phyloP scores from a whole-genome alignment of 2,329 filamentous ascomycete genomes.

The Canariomyces notabilis region DNA sequence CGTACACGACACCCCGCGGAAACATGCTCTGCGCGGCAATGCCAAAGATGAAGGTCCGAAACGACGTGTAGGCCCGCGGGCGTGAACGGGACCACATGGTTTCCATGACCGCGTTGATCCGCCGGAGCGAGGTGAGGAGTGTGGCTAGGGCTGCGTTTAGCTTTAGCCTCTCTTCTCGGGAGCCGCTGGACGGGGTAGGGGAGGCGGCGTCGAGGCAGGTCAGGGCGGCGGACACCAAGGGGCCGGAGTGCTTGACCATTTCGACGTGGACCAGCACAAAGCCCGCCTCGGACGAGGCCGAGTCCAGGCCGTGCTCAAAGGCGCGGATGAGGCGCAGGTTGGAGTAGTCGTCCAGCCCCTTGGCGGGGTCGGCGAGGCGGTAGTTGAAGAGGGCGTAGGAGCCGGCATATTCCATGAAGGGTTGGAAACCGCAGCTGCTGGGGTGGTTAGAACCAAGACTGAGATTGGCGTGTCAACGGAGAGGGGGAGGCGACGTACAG shows the following conservation, averaged over 20 bases:
- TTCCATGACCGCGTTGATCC: slow-evolving; percentile 78
- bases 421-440: slow-evolving; percentile 9
- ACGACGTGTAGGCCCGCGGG: slow-evolving; percentile 77
- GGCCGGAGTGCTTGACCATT: slow-evolving; percentile 84
- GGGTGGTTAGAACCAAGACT: neutral
- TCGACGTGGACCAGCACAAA: slow-evolving; percentile 95
- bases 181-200: slow-evolving; percentile 41
- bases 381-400: slow-evolving; percentile 68
- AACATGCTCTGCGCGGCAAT: slow-evolving; percentile 95
- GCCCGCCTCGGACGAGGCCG: slow-evolving; percentile 81
- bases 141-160: slow-evolving; percentile 62
- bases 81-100: slow-evolving; percentile 88
- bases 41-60: slow-evolving; percentile 95
- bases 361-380: slow-evolving; percentile 50
- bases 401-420: slow-evolving; percentile 50
- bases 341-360: slow-evolving; percentile 54
- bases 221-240: slow-evolving; percentile 68
- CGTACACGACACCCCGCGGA: slow-evolving; percentile 83
- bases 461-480: neutral
- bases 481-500: slow-evolving; percentile 57
- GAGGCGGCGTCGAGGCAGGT: slow-evolving; percentile 51
- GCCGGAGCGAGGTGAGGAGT: slow-evolving; percentile 59
- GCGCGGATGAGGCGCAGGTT: slow-evolving; percentile 82
- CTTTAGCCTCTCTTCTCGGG: no score
- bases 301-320: slow-evolving; percentile 85